phyloP scores from a whole-genome alignment of 306 rosid genomes.

The Herpetospermum pedunculosum region DNA sequence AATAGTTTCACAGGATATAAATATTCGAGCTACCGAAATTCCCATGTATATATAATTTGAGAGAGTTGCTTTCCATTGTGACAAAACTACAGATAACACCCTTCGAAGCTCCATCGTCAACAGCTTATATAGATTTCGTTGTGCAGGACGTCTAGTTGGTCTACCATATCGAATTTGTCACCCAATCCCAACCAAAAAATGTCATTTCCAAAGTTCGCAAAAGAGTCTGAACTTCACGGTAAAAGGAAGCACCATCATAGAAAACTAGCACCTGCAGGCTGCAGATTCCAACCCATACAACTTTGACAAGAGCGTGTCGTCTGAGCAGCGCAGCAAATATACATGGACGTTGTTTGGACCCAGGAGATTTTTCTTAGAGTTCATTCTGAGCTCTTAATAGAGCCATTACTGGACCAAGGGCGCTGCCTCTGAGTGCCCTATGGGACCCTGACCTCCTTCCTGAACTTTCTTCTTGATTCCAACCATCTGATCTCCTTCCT shows the following conservation, averaged over 20 bases:
- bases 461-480: slow-evolving; percentile 42
- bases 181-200: background rate
- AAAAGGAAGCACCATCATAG: background rate
- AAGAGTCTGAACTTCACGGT: background rate
- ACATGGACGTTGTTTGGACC: slow-evolving; percentile 3
- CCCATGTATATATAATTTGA: background rate
- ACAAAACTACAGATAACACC: slow-evolving; percentile 4
- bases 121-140: background rate
- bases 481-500: slow-evolving; percentile 31
- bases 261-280: background rate
- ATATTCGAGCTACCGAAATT: background rate
- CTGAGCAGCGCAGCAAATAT: background rate
- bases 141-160: background rate
- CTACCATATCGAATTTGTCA: background rate
- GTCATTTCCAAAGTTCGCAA: background rate
- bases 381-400: slow-evolving; percentile 51
- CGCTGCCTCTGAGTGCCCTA: slow-evolving; percentile 67
- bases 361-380: slow-evolving; percentile 23
- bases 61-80: background rate
- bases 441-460: slow-evolving; percentile 44
- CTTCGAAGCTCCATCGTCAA: background rate
- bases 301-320: background rate
- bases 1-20: background rate
- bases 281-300: background rate
- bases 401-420: slow-evolving; percentile 81